Evolutionary conservation across 2,329 filamentous ascomycete genomes (phyloP).

Genomic region (Pyrenophora teres): DNA sequence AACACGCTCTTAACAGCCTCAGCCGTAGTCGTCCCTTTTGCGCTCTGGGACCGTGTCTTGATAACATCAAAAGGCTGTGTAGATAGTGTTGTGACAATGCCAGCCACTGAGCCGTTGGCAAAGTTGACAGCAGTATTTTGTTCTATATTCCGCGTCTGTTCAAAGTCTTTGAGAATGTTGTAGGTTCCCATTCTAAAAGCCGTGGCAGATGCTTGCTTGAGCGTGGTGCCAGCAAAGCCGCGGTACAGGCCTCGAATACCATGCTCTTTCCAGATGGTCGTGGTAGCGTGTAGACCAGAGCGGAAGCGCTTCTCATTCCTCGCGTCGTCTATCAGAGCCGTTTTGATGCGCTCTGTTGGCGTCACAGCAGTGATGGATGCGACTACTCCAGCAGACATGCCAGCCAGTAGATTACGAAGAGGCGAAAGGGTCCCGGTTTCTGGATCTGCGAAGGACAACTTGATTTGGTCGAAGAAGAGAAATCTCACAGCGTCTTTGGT

Average conservation of each 20-base stretch:
- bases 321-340: conserved; percentile 68
- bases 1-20: conserved; percentile 62
- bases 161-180: conserved; percentile 66
- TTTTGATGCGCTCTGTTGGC: conserved; percentile 71
- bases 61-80: conserved; percentile 68
- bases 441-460: conserved; percentile 60
- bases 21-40: conserved; percentile 60
- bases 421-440: conserved; percentile 63
- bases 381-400: conserved; percentile 66
- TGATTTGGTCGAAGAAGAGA: conserved; percentile 68
- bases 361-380: conserved; percentile 69
- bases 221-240: conserved; percentile 63
- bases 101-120: conserved; percentile 64
- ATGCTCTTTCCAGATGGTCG: conserved; percentile 56
- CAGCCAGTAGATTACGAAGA: conserved; percentile 62
- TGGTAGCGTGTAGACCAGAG: conserved; percentile 57
- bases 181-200: conserved; percentile 67
- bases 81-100: conserved; percentile 62
- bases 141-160: conserved; percentile 53
- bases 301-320: conserved; percentile 56
- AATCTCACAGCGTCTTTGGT: conserved; percentile 70
- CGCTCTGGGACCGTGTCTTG: conserved; percentile 67
- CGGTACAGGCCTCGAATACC: conserved; percentile 62
- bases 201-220: conserved; percentile 66
- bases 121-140: conserved; percentile 63